A percentile compares a stretch with the other conserved stretches of the same genome.
These are phyloP conservation scores for Neoconidiobolus thromboides DNA, from an alignment of 371 early-diverging fungal genomes.

Conservation along the genomic window DNA sequence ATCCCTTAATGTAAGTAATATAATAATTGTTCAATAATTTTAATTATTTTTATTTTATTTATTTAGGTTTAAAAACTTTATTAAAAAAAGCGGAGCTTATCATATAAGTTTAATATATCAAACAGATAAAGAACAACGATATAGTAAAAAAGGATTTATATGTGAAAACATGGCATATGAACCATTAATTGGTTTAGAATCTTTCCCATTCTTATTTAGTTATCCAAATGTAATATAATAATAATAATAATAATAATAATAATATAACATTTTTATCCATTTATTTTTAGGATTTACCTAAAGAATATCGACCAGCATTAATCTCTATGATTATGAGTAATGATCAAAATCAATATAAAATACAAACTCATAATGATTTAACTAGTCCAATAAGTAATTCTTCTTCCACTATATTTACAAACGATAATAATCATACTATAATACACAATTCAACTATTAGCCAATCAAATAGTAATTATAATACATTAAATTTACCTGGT, in stretches of 20 bases:
- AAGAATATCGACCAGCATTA: conserved; percentile 34
- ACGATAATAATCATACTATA: too few relatives aligned
- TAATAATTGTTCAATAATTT: not conserved
- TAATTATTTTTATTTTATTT: conserved; percentile 2
- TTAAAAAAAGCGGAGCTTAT: conserved; percentile 27
- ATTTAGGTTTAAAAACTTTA: conserved; percentile 28
- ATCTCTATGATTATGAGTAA: conserved; percentile 40
- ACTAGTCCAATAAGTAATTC: conserved; percentile 15
- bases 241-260: not conserved
- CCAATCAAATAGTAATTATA: too few relatives aligned
- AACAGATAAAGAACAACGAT: conserved; percentile 23
- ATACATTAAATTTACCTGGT: too few relatives aligned
- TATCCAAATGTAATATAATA: conserved; percentile 26
- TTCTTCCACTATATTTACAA: too few relatives aligned
- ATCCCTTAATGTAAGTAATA: conserved; percentile 25
- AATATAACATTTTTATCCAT: too few relatives aligned
- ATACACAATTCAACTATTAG: too few relatives aligned
- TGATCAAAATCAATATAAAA: not conserved
- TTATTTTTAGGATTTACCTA: conserved; percentile 23
- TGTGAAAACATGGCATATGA: conserved; percentile 27
- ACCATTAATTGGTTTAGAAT: conserved; percentile 32
- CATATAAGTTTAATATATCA: conserved; percentile 33
- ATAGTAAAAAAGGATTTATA: conserved; percentile 29
- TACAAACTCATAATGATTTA: conserved; percentile 12
- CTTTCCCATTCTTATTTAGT: conserved; percentile 44